A percentile compares a stretch with the other conserved stretches of the same genome.
Conservation (phyloP, 306 rosid species). For the Inga leiocalycina region DNA sequence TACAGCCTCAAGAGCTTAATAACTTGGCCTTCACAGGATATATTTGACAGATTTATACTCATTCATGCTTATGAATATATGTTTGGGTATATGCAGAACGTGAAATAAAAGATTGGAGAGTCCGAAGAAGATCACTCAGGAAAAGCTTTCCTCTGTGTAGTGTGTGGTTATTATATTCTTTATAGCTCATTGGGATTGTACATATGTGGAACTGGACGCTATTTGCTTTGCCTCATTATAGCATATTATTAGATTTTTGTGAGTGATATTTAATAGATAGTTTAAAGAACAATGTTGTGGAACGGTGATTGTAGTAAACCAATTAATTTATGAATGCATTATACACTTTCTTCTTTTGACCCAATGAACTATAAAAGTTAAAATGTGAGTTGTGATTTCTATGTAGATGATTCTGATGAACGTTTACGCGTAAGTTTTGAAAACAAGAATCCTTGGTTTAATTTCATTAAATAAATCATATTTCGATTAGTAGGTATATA, state of each 20-base stretch:
- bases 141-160: constrained; percentile 15
- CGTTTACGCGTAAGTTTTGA: background rate
- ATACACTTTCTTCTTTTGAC: background rate
- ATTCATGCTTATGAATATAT: background rate
- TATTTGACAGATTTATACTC: constrained; percentile 19
- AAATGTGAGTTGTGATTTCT: background rate
- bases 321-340: background rate
- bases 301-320: constrained; percentile 28
- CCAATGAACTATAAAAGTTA: background rate
- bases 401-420: background rate
- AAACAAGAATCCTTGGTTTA: background rate
- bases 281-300: constrained; percentile 31
- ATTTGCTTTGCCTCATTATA: constrained; percentile 8
- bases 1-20: constrained; percentile 49
- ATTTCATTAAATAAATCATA: background rate
- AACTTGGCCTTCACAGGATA: constrained; percentile 39
- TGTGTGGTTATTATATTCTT: constrained; percentile 41
- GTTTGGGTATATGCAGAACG: constrained; percentile 1
- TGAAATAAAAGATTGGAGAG: constrained; percentile 18
- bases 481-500: background rate
- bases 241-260: constrained; percentile 26
- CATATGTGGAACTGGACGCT: constrained; percentile 23
- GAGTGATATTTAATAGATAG: constrained; percentile 12
- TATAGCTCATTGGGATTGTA: constrained; percentile 19
- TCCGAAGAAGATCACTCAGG: background rate